These are phyloP conservation scores for Dryadomyces quercivorus DNA, from an alignment of 2,329 filamentous ascomycete species.

Conservation along the genomic window DNA sequence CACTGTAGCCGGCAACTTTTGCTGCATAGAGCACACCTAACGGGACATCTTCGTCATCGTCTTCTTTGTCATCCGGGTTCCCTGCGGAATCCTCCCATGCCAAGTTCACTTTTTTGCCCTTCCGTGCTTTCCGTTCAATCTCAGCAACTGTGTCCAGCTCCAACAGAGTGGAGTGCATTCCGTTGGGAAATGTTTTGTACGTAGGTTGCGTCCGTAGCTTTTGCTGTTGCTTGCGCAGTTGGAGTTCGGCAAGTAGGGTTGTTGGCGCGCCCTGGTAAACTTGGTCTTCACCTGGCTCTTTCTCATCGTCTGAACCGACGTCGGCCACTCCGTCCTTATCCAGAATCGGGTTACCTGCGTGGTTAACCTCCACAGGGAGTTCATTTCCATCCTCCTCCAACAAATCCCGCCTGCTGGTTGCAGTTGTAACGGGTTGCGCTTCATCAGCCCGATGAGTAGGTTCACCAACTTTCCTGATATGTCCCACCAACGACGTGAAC, in stretches of 20 bases:
- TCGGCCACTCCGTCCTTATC: conserved; percentile 23
- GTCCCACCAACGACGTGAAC: neutral
- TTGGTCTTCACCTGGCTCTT: conserved; percentile 34
- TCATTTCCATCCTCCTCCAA: neutral
- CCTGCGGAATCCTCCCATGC: conserved; percentile 71
- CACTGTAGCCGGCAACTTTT: conserved; percentile 37
- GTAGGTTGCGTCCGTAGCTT: conserved; percentile 65
- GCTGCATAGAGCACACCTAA: conserved; percentile 66
- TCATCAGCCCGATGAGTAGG: neutral
- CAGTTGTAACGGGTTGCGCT: neutral
- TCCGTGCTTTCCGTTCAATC: conserved; percentile 63
- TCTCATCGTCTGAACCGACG: conserved; percentile 30
- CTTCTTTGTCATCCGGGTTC: conserved; percentile 32
- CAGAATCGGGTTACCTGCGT: neutral
- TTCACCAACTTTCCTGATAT: neutral
- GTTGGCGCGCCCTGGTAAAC: conserved; percentile 63
- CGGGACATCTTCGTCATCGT: conserved; percentile 82
- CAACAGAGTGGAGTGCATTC: conserved; percentile 82
- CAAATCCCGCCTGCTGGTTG: neutral
- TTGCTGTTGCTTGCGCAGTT: conserved; percentile 80
- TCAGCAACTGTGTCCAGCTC: conserved; percentile 86
- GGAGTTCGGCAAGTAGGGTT: conserved; percentile 83
- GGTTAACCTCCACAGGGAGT: neutral
- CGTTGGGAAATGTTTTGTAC: conserved; percentile 50
- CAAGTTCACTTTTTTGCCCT: conserved; percentile 65